Conservation (phyloP, 331 rosid species). For the Acacia concinna region DNA sequence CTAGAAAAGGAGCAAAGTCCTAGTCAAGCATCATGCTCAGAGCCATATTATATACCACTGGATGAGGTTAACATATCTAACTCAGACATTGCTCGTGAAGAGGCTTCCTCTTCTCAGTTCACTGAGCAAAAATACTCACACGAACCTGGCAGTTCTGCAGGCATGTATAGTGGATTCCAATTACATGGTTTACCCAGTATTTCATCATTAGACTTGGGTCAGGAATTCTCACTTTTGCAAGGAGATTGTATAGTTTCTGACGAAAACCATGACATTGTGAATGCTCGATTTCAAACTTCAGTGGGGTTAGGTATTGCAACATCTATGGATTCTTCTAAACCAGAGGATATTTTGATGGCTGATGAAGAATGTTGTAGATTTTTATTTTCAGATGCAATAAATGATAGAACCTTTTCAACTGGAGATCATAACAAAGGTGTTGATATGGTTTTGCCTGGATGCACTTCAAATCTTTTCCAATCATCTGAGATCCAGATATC, state of each 20-base stretch:
- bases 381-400: conserved; percentile 66
- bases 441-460: conserved; percentile 40
- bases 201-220: conserved; percentile 59
- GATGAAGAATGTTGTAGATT: conserved; percentile 88
- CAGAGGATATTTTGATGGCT: conserved; percentile 60
- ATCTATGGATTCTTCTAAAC: conserved; percentile 47
- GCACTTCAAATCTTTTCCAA: conserved; percentile 51
- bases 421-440: conserved; percentile 44
- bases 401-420: conserved; percentile 49
- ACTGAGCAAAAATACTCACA: conserved; percentile 59
- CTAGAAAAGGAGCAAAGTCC: conserved; percentile 49
- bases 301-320: conserved; percentile 39
- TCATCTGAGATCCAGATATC: conserved; percentile 42
- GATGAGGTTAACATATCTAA: conserved; percentile 56
- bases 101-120: conserved; percentile 49
- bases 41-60: conserved; percentile 64
- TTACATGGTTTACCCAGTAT: conserved; percentile 50
- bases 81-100: conserved; percentile 55
- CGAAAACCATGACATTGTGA: conserved; percentile 44
- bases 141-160: conserved; percentile 46
- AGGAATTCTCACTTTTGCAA: conserved; percentile 55
- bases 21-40: conserved; percentile 70
- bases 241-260: conserved; percentile 47
- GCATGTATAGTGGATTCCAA: conserved; percentile 48
- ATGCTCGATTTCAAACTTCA: conserved; percentile 51